A percentile compares a stretch with the other conserved stretches of the same genome.
These are phyloP conservation scores for Raffaelea arxii DNA, from an alignment of 2,329 filamentous ascomycete species.

Conservation along the genomic window DNA sequence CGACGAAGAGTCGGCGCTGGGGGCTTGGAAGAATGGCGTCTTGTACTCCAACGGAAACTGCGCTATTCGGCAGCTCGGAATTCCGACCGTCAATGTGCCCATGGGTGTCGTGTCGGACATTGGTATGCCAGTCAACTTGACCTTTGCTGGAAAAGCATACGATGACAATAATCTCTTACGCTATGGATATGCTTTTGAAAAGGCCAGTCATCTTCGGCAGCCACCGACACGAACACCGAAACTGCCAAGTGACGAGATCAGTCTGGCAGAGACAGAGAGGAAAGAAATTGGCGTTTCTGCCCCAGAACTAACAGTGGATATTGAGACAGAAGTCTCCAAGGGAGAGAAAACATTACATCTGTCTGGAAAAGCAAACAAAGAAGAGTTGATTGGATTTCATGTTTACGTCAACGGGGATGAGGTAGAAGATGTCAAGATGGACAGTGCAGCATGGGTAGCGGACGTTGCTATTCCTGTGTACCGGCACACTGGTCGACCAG, in stretches of 20 bases:
- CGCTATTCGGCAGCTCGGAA: slow-evolving; percentile 41
- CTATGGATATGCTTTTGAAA: neutral
- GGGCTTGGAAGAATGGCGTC: slow-evolving; percentile 38
- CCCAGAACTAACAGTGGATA: neutral
- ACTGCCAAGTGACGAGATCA: slow-evolving; percentile 13
- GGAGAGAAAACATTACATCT: neutral
- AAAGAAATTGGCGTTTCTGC: neutral
- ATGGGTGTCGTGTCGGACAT: slow-evolving; percentile 35
- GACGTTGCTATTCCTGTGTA: neutral
- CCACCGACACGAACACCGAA: neutral
- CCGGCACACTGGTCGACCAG: no score
- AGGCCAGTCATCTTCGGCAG: neutral
- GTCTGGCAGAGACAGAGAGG: slow-evolving; percentile 14
- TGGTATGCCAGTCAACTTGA: neutral
- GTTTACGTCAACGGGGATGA: neutral
- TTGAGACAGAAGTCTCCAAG: neutral
- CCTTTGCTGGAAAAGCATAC: neutral
- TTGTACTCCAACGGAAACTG: slow-evolving; percentile 45
- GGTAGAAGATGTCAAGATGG: neutral
- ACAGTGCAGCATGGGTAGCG: neutral
- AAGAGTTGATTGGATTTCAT: neutral
- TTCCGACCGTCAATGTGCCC: slow-evolving; percentile 42
- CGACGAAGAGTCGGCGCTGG: neutral
- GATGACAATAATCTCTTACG: neutral
- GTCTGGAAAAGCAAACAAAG: neutral